Base-by-base conservation (phyloP, 371 early-diverging fungal genomes). In the Gilbertella persicaria region DNA sequence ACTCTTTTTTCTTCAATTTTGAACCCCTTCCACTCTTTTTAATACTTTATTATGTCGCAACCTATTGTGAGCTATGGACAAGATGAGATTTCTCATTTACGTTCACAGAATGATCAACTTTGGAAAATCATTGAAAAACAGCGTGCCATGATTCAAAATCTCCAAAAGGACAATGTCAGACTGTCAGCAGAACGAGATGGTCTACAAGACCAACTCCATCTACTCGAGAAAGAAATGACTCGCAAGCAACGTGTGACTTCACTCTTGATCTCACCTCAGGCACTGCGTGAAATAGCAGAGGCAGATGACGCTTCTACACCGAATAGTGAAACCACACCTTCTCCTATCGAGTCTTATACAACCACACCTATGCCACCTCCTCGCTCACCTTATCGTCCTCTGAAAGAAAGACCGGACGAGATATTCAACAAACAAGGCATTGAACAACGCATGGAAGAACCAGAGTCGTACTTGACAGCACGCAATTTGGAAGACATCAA, bases 81-180 rank as follows among this genome's bases (percentile, higher is more conserved):
- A 50, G 67, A 67, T 37, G 63, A 67, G 26, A 53, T 59, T 35
- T 37, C 53, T n/a, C 67, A 63, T 19, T 51, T 67, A 48, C 51
- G 63, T 21, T 67, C 63, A 41, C 94, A 95, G 63, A 94, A 92
- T 53, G 90, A 90, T 40, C 90, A 90, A 58, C 83, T 95, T 24
- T 94, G 93, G 91, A 89, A 86, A 62, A 88, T 94, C 55, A 88
- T 94, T 55, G 94, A 95, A 66, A 87, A 89, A 53, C 94, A 93
- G 70, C 74, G 92, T 55, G 66, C 76, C 54, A 89, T 92, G 59
- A 91, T 94, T 55, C 89, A 90, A 52, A 85, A 87, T 45, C 73
- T 82, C 41, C 82, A 80, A 64, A 80, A 79, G 61, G 82, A 82
- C 50, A 66, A 78, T 46, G 73, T 75, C 40, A 67, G 76, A 50